Evolutionary conservation across 352 stramenopile species (phyloP).

Genomic region (Aphanomyces invadans): DNA sequence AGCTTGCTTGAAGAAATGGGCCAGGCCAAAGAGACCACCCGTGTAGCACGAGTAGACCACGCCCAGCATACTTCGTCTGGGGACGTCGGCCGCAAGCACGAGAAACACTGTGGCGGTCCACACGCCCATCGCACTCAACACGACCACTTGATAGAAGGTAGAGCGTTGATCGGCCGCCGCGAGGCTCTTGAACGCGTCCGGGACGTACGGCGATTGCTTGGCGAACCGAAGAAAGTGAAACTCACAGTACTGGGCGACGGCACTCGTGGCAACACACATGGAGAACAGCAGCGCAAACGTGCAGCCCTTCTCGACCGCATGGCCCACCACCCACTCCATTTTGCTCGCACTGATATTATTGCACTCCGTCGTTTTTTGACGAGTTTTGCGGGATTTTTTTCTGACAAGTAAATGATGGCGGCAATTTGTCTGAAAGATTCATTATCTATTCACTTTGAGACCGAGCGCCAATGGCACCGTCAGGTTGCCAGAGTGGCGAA

Average conservation of each 20-base stretch:
- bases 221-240: slow-evolving; percentile 14
- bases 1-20: slow-evolving; percentile 22
- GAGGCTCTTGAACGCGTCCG: neutral
- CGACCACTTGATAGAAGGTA: slow-evolving; percentile 10
- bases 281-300: slow-evolving; percentile 10
- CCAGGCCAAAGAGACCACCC: slow-evolving; percentile 6
- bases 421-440: too few species aligned
- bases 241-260: slow-evolving; percentile 19
- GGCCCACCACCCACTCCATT: slow-evolving; percentile 13
- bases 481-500: too few species aligned
- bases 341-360: too few species aligned
- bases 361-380: too few species aligned
- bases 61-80: neutral
- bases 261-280: slow-evolving; percentile 18
- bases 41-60: slow-evolving; percentile 23
- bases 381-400: too few species aligned
- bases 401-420: too few species aligned
- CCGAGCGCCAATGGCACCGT: too few species aligned
- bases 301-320: neutral
- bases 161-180: neutral
- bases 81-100: slow-evolving; percentile 3
- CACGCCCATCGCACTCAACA: neutral
- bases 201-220: neutral
- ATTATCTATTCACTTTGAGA: too few species aligned
- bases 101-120: slow-evolving; percentile 1